Evolutionary conservation across 805 yeast genomes (phyloP).

Genomic region (Pichia thaimueangensis): DNA sequence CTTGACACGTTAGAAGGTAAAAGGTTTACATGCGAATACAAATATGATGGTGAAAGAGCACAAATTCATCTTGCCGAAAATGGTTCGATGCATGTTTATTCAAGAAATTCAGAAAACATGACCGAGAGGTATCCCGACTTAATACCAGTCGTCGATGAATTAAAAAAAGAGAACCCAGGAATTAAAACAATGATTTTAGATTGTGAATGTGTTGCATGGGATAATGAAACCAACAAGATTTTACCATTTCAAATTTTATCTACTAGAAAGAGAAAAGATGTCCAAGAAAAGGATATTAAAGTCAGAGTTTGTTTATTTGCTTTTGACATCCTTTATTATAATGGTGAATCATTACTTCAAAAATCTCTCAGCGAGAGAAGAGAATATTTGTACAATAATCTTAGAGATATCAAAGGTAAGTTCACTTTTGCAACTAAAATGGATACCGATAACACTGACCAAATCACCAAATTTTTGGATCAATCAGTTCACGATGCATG

Average conservation of each 20-base stretch:
- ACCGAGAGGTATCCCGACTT: conserved; percentile 92
- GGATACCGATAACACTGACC: conserved; percentile 64
- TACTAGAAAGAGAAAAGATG: conserved; percentile 92
- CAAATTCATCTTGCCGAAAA: conserved; percentile 72
- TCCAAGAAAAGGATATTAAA: conserved; percentile 76
- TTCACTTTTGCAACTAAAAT: conserved; percentile 73
- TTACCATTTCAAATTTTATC: conserved; percentile 90
- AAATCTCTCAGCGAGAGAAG: conserved; percentile 69
- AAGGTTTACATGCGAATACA: conserved; percentile 90
- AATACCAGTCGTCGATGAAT: conserved; percentile 54
- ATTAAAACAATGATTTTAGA: conserved; percentile 70
- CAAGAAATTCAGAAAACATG: conserved; percentile 97
- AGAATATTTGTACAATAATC: conserved; percentile 45
- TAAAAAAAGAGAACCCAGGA: conserved; percentile 23
- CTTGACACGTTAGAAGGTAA: conserved; percentile 81
- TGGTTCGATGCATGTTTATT: conserved; percentile 71
- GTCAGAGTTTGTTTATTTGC: conserved; percentile 91
- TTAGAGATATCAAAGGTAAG: conserved; percentile 63
- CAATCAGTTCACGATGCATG: conserved; percentile 84
- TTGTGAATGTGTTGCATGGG: conserved; percentile 99
- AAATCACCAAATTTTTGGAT: conserved; percentile 78
- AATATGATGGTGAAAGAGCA: conserved; percentile 97
- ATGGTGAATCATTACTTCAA: conserved; percentile 65
- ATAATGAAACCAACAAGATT: conserved; percentile 65
- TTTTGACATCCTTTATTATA: conserved; percentile 74